Evolutionary conservation across 2,329 filamentous ascomycete genomes (phyloP), one percentile per base, ranked within the genome.

Genomic region (Apiospora marii): DNA sequence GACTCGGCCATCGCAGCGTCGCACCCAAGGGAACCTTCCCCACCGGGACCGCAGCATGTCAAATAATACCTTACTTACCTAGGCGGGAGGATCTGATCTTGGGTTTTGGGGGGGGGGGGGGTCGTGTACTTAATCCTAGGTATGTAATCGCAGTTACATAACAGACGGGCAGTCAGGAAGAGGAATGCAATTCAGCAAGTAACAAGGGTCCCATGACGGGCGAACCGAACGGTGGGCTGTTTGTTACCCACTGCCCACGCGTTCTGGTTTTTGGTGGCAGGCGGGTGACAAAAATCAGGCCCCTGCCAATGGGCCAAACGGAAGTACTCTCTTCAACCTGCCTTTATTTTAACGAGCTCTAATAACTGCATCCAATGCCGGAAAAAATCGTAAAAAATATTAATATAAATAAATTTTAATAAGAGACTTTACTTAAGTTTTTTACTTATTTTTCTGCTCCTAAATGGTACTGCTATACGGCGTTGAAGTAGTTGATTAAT

Each of bases 31-130:
- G 51, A 58, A 58, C 27, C 51, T 58, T 58, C 51, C 16, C 51
- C 51, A 58, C 19, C 16, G 51, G 19, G 34, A 58, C 51, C 34
- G 51, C 51, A 58, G 51, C 51, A 58, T 58, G 51, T 58, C 51
- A 58, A 58, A 58, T 58, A 58, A 30, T 30, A 30, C 27, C 51
- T 19, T n/a, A n/a, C 34, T 7, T n/a, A 24, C 48, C 22, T 58
- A 58, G 16, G 51, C 51, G 51, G 51, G 51, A 58, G 51, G 51
- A 58, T 58, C 51, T 58, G 27, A 58, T 58, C 51, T 58, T 58
- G 51, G 51, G 51, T 58, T 58, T 58, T 8, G 51, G 27, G 19
- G 34, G 16, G 14, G 51, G 5, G 22, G 37, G 37, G 37, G 37
- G 37, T 8, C 8, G 51, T 22, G 27, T 58, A 22, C 3, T 27